A percentile compares a stretch with the other conserved stretches of the same genome.
phyloP scores from a whole-genome alignment of 208 protist species.

The Trypanosoma cruzi region DNA sequence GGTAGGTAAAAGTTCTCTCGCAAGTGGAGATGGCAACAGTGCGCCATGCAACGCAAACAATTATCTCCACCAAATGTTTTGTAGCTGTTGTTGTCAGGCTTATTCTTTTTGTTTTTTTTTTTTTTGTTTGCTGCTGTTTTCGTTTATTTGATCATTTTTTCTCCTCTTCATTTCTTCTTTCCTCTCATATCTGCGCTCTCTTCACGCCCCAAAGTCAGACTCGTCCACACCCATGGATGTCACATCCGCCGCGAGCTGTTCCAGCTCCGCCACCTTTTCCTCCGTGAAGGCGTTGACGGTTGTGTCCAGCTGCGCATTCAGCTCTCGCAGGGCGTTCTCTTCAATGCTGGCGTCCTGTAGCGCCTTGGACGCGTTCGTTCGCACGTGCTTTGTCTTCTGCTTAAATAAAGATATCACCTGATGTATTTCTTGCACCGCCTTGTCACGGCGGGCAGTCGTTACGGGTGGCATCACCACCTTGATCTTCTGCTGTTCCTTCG shows the following conservation, averaged over 20 bases:
- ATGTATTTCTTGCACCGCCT: constrained; percentile 58
- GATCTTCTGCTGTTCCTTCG: constrained; percentile 74
- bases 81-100: background rate
- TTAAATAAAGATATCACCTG: constrained; percentile 45
- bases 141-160: too few relatives aligned
- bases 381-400: constrained; percentile 57
- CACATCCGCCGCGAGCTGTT: constrained; percentile 74
- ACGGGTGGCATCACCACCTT: constrained; percentile 70
- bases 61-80: background rate
- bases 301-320: constrained; percentile 54
- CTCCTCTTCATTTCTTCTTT: too few relatives aligned
- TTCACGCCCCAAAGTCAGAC: constrained; percentile 42
- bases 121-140: background rate
- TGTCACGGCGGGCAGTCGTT: constrained; percentile 71
- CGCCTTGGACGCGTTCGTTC: constrained; percentile 58
- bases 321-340: constrained; percentile 56
- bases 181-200: background rate
- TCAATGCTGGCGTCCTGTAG: constrained; percentile 72
- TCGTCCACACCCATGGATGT: constrained; percentile 87
- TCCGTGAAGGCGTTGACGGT: constrained; percentile 64
- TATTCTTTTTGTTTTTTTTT: background rate
- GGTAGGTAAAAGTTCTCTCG: background rate
- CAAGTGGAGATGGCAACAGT: background rate
- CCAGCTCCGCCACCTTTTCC: constrained; percentile 73
- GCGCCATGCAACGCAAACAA: background rate